Evolutionary conservation across 2,329 filamentous ascomycete species (phyloP), one percentile per base, ranked within the genome.

Genomic region (Claviceps spartinae): DNA sequence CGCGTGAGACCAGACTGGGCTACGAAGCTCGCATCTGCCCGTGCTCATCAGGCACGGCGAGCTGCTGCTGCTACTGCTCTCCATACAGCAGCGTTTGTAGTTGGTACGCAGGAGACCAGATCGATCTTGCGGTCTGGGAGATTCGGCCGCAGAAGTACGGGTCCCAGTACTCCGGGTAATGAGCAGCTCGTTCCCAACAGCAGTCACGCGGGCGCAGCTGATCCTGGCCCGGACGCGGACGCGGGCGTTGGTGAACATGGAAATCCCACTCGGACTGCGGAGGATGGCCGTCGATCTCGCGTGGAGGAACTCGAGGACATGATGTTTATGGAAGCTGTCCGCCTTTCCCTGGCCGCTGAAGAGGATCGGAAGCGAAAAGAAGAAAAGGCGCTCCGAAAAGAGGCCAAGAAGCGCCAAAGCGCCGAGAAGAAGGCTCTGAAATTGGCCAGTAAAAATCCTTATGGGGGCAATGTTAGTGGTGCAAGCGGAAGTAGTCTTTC

Each of bases 311-410:
- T 97, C 0, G 93, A 98, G 65, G 91, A 95, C 48, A 86, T 98
- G 73, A 98, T 98, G 93, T 89, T 97, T 74, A 88, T 93, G 76
- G 93, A 98, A 66, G 93, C 93, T 0, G 94, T 98, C 47, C 78
- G 93, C 41, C 68, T 95, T 34, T 95, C 89, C 47, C 73, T 98
- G n/a, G 89, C 86, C 0, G 84, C 88, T 1, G 93, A 98, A 65
- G 91, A 97, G 61, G 91, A 97, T 43, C 79, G 91, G n/a, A 86
- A 88, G 59, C 84, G 79, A 47, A 93, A 88, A 63, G 85, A 91
- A 54, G 68, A 69, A 42, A 71, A 71, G 57, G 62, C 61, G 5
- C 45, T 65, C 14, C 62, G 65, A 7, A 96, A 95, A 64, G 86
- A 93, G 54, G 83, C 85, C 1, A 96, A 95, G 72, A 88, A 84